Conservation (phyloP, 2,329 filamentous ascomycete genomes). For the Cordyceps cateniannulata region DNA sequence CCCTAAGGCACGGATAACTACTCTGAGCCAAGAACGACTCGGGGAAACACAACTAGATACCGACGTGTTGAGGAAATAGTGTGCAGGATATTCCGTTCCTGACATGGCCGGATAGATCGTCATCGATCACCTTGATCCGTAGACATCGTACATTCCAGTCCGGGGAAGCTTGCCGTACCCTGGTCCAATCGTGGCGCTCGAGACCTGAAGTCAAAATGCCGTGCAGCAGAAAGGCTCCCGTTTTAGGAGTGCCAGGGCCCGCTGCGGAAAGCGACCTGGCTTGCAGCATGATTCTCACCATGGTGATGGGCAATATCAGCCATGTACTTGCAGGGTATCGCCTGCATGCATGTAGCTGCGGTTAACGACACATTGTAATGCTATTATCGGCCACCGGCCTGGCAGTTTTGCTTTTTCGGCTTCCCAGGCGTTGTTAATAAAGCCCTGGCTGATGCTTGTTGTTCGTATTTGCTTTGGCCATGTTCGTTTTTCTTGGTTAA, state of each 20-base stretch:
- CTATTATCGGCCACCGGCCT: neutral
- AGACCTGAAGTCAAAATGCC: neutral
- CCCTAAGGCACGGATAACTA: too few species aligned
- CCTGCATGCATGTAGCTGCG: neutral
- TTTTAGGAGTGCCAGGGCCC: neutral
- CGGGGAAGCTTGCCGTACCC: neutral
- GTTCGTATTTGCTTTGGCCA: too few species aligned
- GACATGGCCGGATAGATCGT: neutral
- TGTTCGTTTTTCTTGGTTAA: too few species aligned
- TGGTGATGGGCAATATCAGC: neutral
- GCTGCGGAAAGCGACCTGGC: neutral
- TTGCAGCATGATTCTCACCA: neutral
- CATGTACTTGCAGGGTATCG: neutral
- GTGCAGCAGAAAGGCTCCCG: neutral
- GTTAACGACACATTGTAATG: neutral
- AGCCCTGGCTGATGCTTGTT: too few species aligned
- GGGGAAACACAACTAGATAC: neutral
- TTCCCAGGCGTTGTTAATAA: neutral
- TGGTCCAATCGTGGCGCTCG: neutral
- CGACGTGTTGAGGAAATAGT: neutral
- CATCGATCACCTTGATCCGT: neutral
- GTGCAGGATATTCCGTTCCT: neutral
- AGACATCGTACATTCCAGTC: constrained; percentile 2
- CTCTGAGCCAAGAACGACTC: too few species aligned
- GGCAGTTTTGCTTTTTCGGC: neutral